A percentile compares a stretch with the other conserved stretches of the same genome.
These are phyloP conservation scores for Pseudopyrenochaeta lycopersici DNA, from an alignment of 2,329 filamentous ascomycete species.

Conservation along the genomic window DNA sequence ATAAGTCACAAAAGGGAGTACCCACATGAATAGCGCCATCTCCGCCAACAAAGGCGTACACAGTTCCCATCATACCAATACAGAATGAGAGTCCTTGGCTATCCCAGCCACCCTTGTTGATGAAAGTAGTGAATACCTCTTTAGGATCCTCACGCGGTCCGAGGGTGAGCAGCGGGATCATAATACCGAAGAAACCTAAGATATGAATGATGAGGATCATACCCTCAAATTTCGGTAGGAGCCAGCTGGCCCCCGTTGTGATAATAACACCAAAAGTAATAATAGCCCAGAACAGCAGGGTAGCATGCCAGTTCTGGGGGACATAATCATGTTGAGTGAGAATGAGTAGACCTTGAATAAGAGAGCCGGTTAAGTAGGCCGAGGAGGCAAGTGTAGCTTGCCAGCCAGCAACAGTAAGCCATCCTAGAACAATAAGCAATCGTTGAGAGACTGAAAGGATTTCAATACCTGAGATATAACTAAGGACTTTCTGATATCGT, in stretches of 20 bases:
- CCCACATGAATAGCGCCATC: constrained; percentile 51
- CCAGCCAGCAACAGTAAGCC: constrained; percentile 54
- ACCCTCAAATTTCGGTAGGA: constrained; percentile 59
- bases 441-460: not conserved
- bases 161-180: constrained; percentile 57
- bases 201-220: constrained; percentile 58
- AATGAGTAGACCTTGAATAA: constrained; percentile 44
- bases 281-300: constrained; percentile 58
- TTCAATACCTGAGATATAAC: constrained; percentile 49
- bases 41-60: constrained; percentile 48
- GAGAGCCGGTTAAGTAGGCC: constrained; percentile 34
- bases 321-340: constrained; percentile 52
- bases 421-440: constrained; percentile 35
- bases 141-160: constrained; percentile 49
- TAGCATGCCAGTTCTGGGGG: constrained; percentile 58
- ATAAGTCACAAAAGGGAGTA: constrained; percentile 23
- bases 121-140: constrained; percentile 57
- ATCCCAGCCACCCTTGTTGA: constrained; percentile 56
- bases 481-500: constrained; percentile 49
- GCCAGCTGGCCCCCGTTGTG: constrained; percentile 55
- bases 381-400: constrained; percentile 44
- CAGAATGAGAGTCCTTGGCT: constrained; percentile 54
- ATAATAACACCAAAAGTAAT: constrained; percentile 50
- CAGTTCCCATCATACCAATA: constrained; percentile 48
- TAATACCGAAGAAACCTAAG: constrained; percentile 59